These are phyloP conservation scores for Diplodia corticola DNA, from an alignment of 2,329 filamentous ascomycete genomes.

Conservation along the genomic window DNA sequence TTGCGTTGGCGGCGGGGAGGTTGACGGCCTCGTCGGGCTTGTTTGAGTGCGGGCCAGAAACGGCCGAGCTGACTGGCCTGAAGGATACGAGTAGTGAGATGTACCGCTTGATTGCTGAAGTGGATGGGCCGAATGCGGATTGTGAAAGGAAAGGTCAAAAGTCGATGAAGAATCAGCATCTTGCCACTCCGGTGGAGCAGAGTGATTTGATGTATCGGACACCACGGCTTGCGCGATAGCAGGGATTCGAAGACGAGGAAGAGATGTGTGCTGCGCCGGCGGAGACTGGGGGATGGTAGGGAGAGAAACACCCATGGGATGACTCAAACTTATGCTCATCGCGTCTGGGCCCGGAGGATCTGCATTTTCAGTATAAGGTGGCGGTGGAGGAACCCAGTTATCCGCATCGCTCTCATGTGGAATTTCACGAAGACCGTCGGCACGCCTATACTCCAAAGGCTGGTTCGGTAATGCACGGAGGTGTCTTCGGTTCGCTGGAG, in stretches of 20 bases:
- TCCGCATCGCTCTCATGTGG: constrained; percentile 86
- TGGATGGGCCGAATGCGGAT: constrained; percentile 9
- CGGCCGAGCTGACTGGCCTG: not conserved
- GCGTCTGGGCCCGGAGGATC: constrained; percentile 33
- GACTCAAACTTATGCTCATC: constrained; percentile 38
- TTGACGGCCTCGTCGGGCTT: constrained; percentile 13
- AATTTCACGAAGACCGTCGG: constrained; percentile 69
- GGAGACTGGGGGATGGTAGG: constrained; percentile 14
- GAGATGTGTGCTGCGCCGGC: constrained; percentile 16
- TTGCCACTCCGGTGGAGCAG: constrained; percentile 2
- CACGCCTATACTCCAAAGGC: constrained; percentile 64
- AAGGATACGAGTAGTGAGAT: constrained; percentile 7
- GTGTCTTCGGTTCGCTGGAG: constrained; percentile 68
- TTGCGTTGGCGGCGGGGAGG: constrained; percentile 3
- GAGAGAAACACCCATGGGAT: constrained; percentile 9
- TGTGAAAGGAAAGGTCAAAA: not conserved
- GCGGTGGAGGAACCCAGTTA: constrained; percentile 84
- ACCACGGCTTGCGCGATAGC: not conserved
- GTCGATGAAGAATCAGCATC: not conserved
- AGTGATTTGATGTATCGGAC: not conserved
- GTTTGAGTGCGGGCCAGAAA: constrained; percentile 1
- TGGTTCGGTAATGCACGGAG: constrained; percentile 58
- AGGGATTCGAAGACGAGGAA: constrained; percentile 22
- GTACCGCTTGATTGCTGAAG: not conserved
- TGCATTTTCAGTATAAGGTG: constrained; percentile 71